A percentile compares a stretch with the other conserved stretches of the same genome.
These are phyloP conservation scores for Ogataea populi-albae DNA, from an alignment of 805 yeast genomes.

Conservation along the genomic window DNA sequence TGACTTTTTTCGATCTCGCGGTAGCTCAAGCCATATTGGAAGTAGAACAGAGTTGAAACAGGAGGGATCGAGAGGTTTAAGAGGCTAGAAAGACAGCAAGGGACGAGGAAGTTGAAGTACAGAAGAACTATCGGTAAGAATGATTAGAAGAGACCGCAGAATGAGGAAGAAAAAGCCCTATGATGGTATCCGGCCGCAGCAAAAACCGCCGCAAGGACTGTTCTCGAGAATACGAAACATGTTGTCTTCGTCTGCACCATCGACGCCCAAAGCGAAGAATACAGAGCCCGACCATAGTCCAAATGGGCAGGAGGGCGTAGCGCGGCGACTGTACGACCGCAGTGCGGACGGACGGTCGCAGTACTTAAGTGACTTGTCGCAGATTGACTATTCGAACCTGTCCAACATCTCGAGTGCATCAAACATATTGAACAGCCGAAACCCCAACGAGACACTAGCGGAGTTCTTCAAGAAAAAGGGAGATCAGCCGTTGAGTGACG, in stretches of 20 bases:
- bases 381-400: slow-evolving; percentile 20
- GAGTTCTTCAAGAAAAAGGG: slow-evolving; percentile 74
- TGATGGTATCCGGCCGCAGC: slow-evolving; percentile 12
- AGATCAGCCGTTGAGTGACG: slow-evolving; percentile 64
- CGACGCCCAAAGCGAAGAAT: neutral
- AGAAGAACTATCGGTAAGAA: too few species aligned
- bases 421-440: slow-evolving; percentile 18
- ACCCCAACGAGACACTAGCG: slow-evolving; percentile 61
- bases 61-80: too few species aligned
- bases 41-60: too few species aligned
- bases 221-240: slow-evolving; percentile 16
- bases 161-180: slow-evolving; percentile 18
- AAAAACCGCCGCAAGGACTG: slow-evolving; percentile 10
- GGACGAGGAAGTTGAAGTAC: too few species aligned
- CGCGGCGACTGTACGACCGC: too few species aligned
- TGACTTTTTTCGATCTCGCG: too few species aligned
- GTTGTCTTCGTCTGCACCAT: slow-evolving; percentile 11
- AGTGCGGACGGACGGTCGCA: neutral
- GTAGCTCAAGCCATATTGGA: too few species aligned
- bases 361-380: slow-evolving; percentile 12
- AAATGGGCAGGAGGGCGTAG: neutral
- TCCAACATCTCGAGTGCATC: slow-evolving; percentile 20
- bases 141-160: slow-evolving; percentile 22
- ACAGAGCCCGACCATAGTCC: too few species aligned
- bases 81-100: too few species aligned